Evolutionary conservation across 176 grass and related monocot species (phyloP), one percentile per base, ranked within the genome.

Genomic region (Oryza punctata): DNA sequence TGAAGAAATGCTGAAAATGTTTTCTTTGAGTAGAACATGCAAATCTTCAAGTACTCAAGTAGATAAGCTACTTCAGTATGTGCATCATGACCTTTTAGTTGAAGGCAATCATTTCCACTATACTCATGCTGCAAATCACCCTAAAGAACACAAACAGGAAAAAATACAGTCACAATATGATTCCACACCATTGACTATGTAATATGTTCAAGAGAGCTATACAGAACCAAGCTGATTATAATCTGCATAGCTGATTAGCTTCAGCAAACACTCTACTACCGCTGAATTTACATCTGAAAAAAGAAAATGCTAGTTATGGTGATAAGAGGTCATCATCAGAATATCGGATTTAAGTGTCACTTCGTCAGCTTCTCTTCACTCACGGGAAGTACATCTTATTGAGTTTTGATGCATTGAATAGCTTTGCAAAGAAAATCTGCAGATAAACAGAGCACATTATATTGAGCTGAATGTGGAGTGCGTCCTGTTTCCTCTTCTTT

Each of bases 1-100:
- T 90, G 87, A 11, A 97, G 77, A 92, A 97, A 97, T 16, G 82
- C 88, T 21, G 75, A 78, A 90, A 92, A 97, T n/a, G 76, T 72
- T 82, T 85, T 90, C 85, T 97, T 97, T 78, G 94, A 97, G 85
- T 90, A 97, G 85, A 86, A 94, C 83, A 92, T 86, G 81, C 94
- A 97, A 59, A 97, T 90, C 76, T 90, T 92, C 88, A 97, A 86
- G 66, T 90, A 69, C 38, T 85, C 89, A 76, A 97, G 82, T 13
- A 94, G 89, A 71, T 61, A 65, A 84, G 91, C 86, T 64, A 94
- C 76, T 87, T 97, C 91, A 72, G 69, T 65, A 73, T 85, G 32
- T 10, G 76, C 41, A 16, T 89, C 90, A 16, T 83, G 86, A 14
- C 94, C 92, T 89, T 92, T 94, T 28, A 97, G 90, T 85, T 88